Base-by-base conservation (phyloP, 2,329 filamentous ascomycete species). In the Fusarium torulosum region DNA sequence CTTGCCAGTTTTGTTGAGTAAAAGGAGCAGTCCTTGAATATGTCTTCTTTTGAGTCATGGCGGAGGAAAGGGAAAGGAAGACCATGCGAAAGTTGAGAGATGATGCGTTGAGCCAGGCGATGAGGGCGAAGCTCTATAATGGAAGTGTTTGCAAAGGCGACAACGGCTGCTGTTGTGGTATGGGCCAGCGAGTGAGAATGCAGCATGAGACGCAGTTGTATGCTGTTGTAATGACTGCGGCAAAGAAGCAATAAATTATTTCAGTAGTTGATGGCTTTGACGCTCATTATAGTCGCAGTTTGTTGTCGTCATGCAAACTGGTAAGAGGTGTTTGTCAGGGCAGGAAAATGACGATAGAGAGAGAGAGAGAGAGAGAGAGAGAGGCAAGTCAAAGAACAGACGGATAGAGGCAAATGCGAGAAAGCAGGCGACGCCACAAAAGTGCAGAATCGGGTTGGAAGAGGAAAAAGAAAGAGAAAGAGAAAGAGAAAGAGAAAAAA, bases 1-100 rank as follows among this genome's bases (percentile, higher is more conserved):
- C 80, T 65, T 82, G 79, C 84, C 83, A 86, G 73, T 84, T 85
- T 74, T 85, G 82, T 69, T 85, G 83, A 61, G 87, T 82, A 75
- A 84, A 87, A 62, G 85, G 84, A 57, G 83, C 78, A 70, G 79
- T 81, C 77, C 82, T 82, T 76, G 80, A 80, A 72, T 79, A 82
- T 66, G 79, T 78, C 73, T 76, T 79, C 73, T 79, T 78, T 72
- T 79, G 77, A 74, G 83, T 82, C 85, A 87, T 87, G 77, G 76
- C 78, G 75, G 75, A 67, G 68, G 74, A 74, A 29, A 29, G 10
- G 27, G 27, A 29, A 29, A 75, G 75, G 70, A 70, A 68, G 72
- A 70, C 75, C 76, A 79, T 77, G 71, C 21, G 20, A 70, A 74
- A 74, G 40, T 53, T 52, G 51, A 44, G 54, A 45, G 56, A 59